These are phyloP conservation scores for Leccinum holopus DNA, from an alignment of 1,284 basidiomycete genomes.

Conservation along the genomic window DNA sequence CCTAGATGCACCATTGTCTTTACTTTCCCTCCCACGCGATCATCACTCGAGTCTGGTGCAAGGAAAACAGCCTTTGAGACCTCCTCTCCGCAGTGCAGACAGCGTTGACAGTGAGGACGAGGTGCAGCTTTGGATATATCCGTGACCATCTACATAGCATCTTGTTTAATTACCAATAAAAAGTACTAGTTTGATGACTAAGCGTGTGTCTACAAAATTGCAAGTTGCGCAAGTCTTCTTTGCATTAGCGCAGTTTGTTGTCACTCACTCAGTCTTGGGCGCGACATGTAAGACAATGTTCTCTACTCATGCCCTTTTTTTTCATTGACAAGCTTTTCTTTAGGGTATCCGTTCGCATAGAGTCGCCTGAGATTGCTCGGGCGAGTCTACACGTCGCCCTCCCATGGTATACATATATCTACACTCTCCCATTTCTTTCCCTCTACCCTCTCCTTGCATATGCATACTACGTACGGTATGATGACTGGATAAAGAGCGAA, in stretches of 20 bases:
- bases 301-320: too few species aligned
- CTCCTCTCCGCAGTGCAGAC: neutral
- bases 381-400: conserved; percentile 81
- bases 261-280: conserved; percentile 4
- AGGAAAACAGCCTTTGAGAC: neutral
- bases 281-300: conserved; percentile 19
- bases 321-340: neutral
- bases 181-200: conserved; percentile 21
- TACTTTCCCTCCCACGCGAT: conserved; percentile 18
- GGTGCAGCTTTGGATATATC: conserved; percentile 18
- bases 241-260: too few species aligned
- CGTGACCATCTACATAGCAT: conserved; percentile 6
- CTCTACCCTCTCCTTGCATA: conserved; percentile 91
- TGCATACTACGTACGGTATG: conserved; percentile 89
- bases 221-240: neutral
- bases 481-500: conserved; percentile 89
- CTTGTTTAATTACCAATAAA: too few species aligned
- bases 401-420: conserved; percentile 78
- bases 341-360: conserved; percentile 52
- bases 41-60: neutral
- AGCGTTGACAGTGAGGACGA: conserved; percentile 10
- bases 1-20: conserved; percentile 7
- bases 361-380: conserved; percentile 83
- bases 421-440: conserved; percentile 80
- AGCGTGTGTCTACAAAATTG: conserved; percentile 12